Conservation (phyloP, 495 filamentous ascomycete genomes). For the Penicillium antarcticum region DNA sequence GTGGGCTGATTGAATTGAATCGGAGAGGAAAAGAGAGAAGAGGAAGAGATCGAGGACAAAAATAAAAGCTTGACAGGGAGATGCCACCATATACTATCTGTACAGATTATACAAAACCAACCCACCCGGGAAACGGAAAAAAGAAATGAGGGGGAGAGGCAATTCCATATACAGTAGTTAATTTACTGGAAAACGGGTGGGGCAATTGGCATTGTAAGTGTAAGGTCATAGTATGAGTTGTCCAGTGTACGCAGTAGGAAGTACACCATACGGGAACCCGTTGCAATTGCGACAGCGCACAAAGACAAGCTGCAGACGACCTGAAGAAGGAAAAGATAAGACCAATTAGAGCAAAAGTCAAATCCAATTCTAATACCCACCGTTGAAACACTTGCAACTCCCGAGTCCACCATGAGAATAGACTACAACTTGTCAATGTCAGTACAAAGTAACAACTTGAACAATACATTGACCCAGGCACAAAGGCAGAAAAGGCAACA, state of each 20-base stretch:
- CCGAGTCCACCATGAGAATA: slow-evolving; percentile 6
- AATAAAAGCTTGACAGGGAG: slow-evolving; percentile 11
- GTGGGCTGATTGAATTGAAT: neutral
- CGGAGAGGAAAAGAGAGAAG: neutral
- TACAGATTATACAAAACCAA: slow-evolving; percentile 15
- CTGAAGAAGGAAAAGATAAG: slow-evolving; percentile 12
- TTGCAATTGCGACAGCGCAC: slow-evolving; percentile 24
- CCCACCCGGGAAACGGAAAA: slow-evolving; percentile 7
- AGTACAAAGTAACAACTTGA: too few relatives aligned
- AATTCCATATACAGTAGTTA: slow-evolving; percentile 14
- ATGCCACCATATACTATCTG: slow-evolving; percentile 11
- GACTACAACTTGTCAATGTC: neutral
- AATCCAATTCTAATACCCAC: slow-evolving; percentile 6
- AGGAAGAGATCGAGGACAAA: neutral
- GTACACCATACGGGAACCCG: too few relatives aligned
- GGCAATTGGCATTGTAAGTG: slow-evolving; percentile 16
- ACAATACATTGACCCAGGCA: too few relatives aligned
- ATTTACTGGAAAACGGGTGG: slow-evolving; percentile 19
- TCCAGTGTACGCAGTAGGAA: slow-evolving; percentile 14
- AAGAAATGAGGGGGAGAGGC: slow-evolving; percentile 8
- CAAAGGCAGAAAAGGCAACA: too few relatives aligned
- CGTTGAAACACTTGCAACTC: slow-evolving; percentile 4
- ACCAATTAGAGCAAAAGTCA: slow-evolving; percentile 1
- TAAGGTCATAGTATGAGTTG: slow-evolving; percentile 14
- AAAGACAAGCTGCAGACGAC: slow-evolving; percentile 12